These are phyloP conservation scores for Penicillium sp. DNA, from an alignment of 2,329 filamentous ascomycete genomes.

Conservation along the genomic window DNA sequence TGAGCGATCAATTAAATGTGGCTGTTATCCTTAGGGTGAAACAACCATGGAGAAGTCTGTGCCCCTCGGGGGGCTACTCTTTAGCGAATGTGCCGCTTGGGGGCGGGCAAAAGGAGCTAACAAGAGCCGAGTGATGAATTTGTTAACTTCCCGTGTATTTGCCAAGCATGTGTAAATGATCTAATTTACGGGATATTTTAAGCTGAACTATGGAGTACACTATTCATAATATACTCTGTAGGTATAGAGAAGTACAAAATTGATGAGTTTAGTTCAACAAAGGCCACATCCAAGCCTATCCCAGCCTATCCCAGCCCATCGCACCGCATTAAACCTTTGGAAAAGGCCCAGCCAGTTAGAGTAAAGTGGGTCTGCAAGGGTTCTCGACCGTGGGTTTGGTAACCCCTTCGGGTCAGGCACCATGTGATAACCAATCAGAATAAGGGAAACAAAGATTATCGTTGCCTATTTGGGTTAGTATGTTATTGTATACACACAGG, in stretches of 20 bases:
- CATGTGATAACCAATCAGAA: conserved; percentile 13
- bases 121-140: background rate
- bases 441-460: background rate
- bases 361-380: conserved; percentile 1
- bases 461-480: conserved; percentile 8
- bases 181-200: background rate
- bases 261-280: background rate
- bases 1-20: conserved; percentile 17
- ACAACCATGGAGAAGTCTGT: conserved; percentile 21
- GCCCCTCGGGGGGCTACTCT: conserved; percentile 15
- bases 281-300: background rate
- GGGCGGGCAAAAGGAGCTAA: background rate
- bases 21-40: conserved; percentile 17
- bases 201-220: background rate
- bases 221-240: background rate
- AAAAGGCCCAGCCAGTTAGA: background rate
- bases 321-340: background rate
- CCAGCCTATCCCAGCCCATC: background rate
- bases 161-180: background rate
- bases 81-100: conserved; percentile 12
- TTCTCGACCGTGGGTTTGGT: conserved; percentile 1
- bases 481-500: conserved; percentile 7
- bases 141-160: background rate
- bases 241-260: background rate
- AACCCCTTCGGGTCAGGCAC: conserved; percentile 20